phyloP scores from a whole-genome alignment of 106 monocot genomes.

The Dioscorea zingiberensis region DNA sequence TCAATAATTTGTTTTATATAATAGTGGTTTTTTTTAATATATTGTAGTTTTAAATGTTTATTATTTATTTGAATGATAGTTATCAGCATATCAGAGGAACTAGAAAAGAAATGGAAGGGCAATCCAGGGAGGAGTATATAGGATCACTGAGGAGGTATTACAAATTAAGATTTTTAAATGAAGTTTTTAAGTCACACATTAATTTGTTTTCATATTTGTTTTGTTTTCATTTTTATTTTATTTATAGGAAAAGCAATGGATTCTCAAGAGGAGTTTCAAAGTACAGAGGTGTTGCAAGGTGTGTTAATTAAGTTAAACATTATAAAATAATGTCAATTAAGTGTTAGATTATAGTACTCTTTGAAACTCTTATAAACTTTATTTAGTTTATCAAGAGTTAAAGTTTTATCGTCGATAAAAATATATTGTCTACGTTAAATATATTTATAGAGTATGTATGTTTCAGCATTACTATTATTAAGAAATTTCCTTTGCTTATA shows the following conservation, averaged over 20 bases:
- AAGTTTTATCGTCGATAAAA: neutral
- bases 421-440: too few species aligned
- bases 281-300: conserved; percentile 48
- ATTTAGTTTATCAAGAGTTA: too few species aligned
- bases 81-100: conserved; percentile 28
- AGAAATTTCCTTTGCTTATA: too few species aligned
- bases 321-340: too few species aligned
- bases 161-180: neutral
- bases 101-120: conserved; percentile 24
- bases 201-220: neutral
- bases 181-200: too few species aligned
- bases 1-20: neutral
- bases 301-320: too few species aligned
- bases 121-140: conserved; percentile 39
- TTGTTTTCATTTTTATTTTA: neutral
- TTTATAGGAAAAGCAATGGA: conserved; percentile 38
- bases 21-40: too few species aligned
- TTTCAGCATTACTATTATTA: too few species aligned
- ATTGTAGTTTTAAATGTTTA: too few species aligned
- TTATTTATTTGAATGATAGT: conserved; percentile 12
- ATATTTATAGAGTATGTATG: too few species aligned
- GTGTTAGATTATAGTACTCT: neutral
- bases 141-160: conserved; percentile 18
- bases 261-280: conserved; percentile 45
- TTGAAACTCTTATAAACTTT: too few species aligned